Base-by-base conservation (phyloP, 495 filamentous ascomycete species). In the Hypoxylon cercidicola region DNA sequence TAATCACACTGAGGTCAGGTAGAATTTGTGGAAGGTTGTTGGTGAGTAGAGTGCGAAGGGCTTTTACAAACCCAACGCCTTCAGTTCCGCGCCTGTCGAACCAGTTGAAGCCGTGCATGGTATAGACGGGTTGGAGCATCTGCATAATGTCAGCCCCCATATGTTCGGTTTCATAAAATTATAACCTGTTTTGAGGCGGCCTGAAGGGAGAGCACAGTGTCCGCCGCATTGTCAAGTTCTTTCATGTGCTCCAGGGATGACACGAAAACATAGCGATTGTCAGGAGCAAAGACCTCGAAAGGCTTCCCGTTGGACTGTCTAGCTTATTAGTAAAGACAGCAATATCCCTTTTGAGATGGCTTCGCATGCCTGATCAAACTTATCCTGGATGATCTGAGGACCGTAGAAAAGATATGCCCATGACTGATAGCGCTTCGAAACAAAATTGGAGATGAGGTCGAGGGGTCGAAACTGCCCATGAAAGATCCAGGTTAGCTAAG, bases 81-180 rank as follows among this genome's bases (percentile, higher is more conserved):
- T 73, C 67, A 15, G 44, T 44, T 8, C 72, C 74, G 8, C 70
- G 39, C 28, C 51, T 40, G 40, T 52, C 56, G 13, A 34, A 39
- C 56, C 64, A 72, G 10, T 69, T 56, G 48, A 75, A 74, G 18
- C 69, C 73, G 32, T 60, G 12, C 73, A 75, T 75, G 1, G 73
- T 72, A 47, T 75, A 66, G 15, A 52, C 60, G 4, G 72, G 72
- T 46, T 72, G 70, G 6, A 74, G 60, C 16, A 74, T 68, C 66
- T 72, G 8, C 30, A 32, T 5, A 10, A 32, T 5, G 23, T 45
- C 35, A 39, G 8, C 19, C 20, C 8, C 20, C 12, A 20, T 23
- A 12, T 21, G 7, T 13, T 35, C 4, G 1, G 44, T 5, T 25
- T 25, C n/a, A n/a, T n/a, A n/a, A n/a, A n/a, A n/a, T 3, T 46